A percentile compares a stretch with the other conserved stretches of the same genome.
Evolutionary conservation across 208 protist species (phyloP).

Genomic region (Trichomonas vaginalis): DNA sequence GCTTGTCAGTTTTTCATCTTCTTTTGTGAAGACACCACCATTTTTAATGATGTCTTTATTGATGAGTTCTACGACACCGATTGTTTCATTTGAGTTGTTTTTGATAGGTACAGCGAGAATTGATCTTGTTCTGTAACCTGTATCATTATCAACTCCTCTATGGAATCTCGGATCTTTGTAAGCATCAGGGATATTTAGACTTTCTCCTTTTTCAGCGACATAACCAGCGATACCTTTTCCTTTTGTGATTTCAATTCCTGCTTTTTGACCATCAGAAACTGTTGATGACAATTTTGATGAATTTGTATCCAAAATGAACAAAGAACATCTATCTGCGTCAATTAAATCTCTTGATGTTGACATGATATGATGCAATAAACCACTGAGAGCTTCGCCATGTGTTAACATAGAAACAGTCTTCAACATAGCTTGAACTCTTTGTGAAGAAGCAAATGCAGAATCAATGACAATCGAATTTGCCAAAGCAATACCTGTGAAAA

Average conservation of each 20-base stretch:
- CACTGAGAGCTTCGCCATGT: neutral
- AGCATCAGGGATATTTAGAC: conserved; percentile 8
- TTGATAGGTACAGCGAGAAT: neutral
- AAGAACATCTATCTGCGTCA: neutral
- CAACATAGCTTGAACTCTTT: neutral
- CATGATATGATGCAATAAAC: neutral
- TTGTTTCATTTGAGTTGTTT: neutral
- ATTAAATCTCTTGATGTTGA: neutral
- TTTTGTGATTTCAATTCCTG: neutral
- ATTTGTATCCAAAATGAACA: neutral
- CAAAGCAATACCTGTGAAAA: neutral
- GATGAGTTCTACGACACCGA: neutral
- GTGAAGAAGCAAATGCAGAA: neutral
- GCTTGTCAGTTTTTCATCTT: neutral
- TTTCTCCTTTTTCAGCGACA: neutral
- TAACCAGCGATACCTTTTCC: conserved; percentile 19
- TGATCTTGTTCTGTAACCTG: conserved; percentile 9
- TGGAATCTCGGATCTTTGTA: conserved; percentile 18
- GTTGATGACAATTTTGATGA: neutral
- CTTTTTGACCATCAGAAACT: neutral
- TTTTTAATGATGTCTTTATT: conserved; percentile 9
- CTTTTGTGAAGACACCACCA: neutral
- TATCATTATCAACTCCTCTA: neutral
- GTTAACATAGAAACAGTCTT: neutral
- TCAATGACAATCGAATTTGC: conserved; percentile 8